Percentiles rank a stretch among this genome's conserved stretches.
Conservation (phyloP, 495 filamentous ascomycete genomes). For the Niebla homalea region DNA sequence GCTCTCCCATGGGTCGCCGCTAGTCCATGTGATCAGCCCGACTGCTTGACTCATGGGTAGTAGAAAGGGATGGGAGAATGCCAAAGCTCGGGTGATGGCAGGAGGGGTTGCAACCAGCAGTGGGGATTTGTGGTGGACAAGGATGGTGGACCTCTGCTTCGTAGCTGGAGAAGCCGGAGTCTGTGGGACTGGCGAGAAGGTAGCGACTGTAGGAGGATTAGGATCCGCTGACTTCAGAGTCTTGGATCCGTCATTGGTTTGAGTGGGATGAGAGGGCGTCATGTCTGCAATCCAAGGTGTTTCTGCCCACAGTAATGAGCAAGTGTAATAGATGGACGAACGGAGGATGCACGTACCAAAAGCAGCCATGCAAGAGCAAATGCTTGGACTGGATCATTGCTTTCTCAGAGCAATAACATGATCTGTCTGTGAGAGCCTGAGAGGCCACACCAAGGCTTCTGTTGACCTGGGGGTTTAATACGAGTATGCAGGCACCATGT, state of each 20-base stretch:
- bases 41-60: constrained; percentile 69
- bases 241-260: constrained; percentile 24
- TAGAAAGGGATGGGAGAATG: constrained; percentile 88
- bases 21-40: constrained; percentile 86
- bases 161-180: constrained; percentile 48
- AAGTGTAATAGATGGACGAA: not conserved
- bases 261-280: constrained; percentile 19
- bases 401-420: not conserved
- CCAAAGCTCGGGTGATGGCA: constrained; percentile 78
- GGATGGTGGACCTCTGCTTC: constrained; percentile 72
- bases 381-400: not conserved
- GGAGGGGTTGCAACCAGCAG: constrained; percentile 87
- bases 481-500: too few relatives aligned
- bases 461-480: not conserved
- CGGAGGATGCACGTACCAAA: constrained; percentile 34
- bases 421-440: not conserved
- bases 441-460: not conserved
- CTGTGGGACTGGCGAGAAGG: constrained; percentile 72
- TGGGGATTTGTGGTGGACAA: constrained; percentile 94
- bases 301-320: constrained; percentile 27
- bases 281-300: constrained; percentile 44
- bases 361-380: constrained; percentile 46
- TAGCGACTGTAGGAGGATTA: constrained; percentile 61
- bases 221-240: constrained; percentile 30
- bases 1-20: constrained; percentile 87